Evolutionary conservation across 2,329 filamentous ascomycete genomes (phyloP).

Genomic region (Penicillium sp.): DNA sequence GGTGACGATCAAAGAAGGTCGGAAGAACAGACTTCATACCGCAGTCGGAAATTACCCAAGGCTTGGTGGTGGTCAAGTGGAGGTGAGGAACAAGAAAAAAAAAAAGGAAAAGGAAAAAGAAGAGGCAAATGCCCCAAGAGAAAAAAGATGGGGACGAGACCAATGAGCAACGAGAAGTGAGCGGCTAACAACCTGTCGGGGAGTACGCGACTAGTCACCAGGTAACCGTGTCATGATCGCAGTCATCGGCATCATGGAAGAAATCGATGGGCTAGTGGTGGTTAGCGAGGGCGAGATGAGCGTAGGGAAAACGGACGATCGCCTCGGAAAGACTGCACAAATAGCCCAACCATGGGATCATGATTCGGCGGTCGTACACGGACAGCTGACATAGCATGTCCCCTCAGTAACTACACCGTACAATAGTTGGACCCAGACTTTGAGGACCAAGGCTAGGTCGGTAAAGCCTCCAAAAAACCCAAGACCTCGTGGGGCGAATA

Average conservation of each 20-base stretch:
- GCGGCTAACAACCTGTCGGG: slow-evolving; percentile 25
- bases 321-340: slow-evolving; percentile 6
- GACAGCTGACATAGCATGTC: neutral
- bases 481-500: slow-evolving; percentile 1
- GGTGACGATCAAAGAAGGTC: slow-evolving; percentile 8
- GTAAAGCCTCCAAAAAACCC: slow-evolving; percentile 1
- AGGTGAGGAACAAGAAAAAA: slow-evolving; percentile 1
- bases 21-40: slow-evolving; percentile 5
- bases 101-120: neutral
- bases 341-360: slow-evolving; percentile 7
- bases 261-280: slow-evolving; percentile 2
- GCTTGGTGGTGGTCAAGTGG: neutral
- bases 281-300: neutral
- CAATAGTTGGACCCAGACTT: neutral
- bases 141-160: neutral
- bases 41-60: slow-evolving; percentile 6
- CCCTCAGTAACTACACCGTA: neutral
- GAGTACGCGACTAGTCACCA: slow-evolving; percentile 27
- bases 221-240: slow-evolving; percentile 28
- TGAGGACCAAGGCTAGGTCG: neutral
- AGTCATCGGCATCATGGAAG: slow-evolving; percentile 11
- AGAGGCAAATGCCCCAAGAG: neutral
- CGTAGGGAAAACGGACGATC: slow-evolving; percentile 4
- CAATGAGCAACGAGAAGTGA: slow-evolving; percentile 14
- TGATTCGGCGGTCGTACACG: slow-evolving; percentile 6